Evolutionary conservation across 106 monocot species (phyloP), one percentile per base, ranked within the genome.

Genomic region (Acorus calamus): DNA sequence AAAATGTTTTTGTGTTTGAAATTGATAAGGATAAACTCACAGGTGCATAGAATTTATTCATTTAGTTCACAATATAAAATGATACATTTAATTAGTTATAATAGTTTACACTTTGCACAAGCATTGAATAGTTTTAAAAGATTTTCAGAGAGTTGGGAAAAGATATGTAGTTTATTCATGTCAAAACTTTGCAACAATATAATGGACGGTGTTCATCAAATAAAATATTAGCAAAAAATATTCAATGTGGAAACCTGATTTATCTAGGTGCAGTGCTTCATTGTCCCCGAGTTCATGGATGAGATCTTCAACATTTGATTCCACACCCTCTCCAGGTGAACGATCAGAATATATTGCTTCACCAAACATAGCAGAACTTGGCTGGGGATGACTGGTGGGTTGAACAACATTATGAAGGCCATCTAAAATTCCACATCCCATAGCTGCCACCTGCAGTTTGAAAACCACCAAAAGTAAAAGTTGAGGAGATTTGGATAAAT

Each of bases 391-490:
- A 61, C 66, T 66, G 72, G 72, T 61, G 46, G 55, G 46, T 69
- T 81, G 71, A 42, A 81, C 67, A 6, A 71, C 14, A 76, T 87
- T 87, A 71, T 87, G 81, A 43, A 84, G 8, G 56, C 74, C 80
- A 67, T 84, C 82, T 9, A 79, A 58, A 57, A 77, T 68, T 60
- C 91, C 91, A 75, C 67, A 53, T 66, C 66, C 74, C 10, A 92
- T 82, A 14, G 84, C 65, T 53, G 62, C 60, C 41, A 92, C 75
- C 92, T 92, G 84, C 74, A 78, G n/a, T 42, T 58, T 70, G 53
- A 73, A 73, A 49, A 50, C 28, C 28, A 28, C 28, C n/a, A 47
- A 43, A 54, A 49, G 4, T 46, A 14, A 50, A 13, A 47, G 44
- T 51, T 48, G 49, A 1, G n/a, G n/a, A n/a, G 11, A 7, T 2